phyloP scores from a whole-genome alignment of 495 filamentous ascomycete species.

The Neurospora sublineolata region DNA sequence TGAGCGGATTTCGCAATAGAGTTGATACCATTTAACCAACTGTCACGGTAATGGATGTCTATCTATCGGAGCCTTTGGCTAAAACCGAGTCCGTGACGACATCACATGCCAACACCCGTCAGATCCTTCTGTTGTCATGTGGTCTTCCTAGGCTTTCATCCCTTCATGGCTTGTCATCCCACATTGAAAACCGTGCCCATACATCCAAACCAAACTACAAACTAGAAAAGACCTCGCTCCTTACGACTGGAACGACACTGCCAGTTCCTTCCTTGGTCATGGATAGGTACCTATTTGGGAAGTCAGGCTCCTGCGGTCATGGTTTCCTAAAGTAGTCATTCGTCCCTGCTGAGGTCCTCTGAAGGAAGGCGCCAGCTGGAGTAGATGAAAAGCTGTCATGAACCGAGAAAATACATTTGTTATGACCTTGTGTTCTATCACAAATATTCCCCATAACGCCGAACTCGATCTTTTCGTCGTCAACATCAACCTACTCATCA shows the following conservation, averaged over 20 bases:
- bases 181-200: neutral
- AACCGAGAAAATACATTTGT: neutral
- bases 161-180: neutral
- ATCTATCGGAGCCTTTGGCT: neutral
- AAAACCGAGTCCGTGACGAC: neutral
- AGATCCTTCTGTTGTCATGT: neutral
- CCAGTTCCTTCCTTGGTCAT: neutral
- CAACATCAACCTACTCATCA: neutral
- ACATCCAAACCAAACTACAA: neutral
- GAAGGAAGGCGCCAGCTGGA: neutral
- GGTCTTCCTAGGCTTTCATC: neutral
- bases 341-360: neutral
- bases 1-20: neutral
- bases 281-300: neutral
- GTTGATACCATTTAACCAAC: neutral
- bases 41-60: neutral
- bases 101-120: neutral
- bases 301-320: neutral
- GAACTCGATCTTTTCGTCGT: neutral
- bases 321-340: neutral
- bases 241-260: neutral
- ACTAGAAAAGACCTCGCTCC: neutral
- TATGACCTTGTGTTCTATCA: neutral
- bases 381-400: neutral
- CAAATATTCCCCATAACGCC: neutral